phyloP scores from a whole-genome alignment of 164 flowering plant genomes.

The Taxillus chinensis region DNA sequence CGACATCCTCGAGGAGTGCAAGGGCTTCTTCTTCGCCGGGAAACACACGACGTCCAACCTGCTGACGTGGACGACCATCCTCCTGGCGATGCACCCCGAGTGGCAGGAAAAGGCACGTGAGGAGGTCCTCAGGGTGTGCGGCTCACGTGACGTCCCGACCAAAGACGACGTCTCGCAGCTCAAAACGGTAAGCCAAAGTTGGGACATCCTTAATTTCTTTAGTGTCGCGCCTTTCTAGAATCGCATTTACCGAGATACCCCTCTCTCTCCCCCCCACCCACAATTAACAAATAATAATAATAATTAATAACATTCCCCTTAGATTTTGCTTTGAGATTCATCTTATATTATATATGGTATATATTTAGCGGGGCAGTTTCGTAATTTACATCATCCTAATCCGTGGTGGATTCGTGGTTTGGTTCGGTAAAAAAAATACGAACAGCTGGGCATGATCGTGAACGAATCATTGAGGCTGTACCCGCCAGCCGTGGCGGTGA shows the following conservation, averaged over 20 bases:
- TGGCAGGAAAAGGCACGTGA: slow-evolving; percentile 29
- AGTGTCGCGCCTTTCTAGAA: neutral
- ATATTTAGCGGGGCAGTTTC: no score
- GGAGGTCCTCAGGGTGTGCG: slow-evolving; percentile 23
- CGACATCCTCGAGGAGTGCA: slow-evolving; percentile 23
- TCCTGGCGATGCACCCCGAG: slow-evolving; percentile 26
- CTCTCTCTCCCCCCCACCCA: neutral
- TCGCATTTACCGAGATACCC: neutral
- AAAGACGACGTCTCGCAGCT: slow-evolving; percentile 20
- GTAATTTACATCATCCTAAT: no score
- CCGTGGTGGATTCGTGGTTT: no score
- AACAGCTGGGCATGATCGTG: slow-evolving; percentile 24
- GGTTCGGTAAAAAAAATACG: no score
- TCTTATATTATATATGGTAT: no score
- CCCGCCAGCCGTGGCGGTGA: slow-evolving; percentile 17
- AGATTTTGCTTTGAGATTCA: no score
- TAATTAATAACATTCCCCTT: no score
- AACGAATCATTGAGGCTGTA: slow-evolving; percentile 23
- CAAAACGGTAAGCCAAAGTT: slow-evolving; percentile 11
- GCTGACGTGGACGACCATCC: slow-evolving; percentile 25
- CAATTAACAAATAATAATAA: no score
- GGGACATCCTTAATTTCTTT: neutral
- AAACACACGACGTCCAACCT: slow-evolving; percentile 25
- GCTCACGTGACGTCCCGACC: slow-evolving; percentile 16
- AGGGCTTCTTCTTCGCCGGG: slow-evolving; percentile 34